phyloP scores from a whole-genome alignment of 2,329 filamentous ascomycete genomes.

The Fusarium sp. region DNA sequence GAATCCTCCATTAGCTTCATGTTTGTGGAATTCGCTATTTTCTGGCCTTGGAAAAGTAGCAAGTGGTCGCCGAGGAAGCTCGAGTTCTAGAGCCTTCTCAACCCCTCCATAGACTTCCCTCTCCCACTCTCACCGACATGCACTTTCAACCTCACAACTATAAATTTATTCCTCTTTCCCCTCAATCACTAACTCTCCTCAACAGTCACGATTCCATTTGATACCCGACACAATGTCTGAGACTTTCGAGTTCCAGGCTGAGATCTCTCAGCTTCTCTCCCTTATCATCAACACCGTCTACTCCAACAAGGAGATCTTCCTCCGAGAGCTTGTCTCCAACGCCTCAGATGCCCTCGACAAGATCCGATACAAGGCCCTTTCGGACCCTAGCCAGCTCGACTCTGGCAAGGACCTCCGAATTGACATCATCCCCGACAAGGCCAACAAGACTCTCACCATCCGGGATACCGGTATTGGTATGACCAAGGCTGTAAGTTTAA shows the following conservation, averaged over 20 bases:
- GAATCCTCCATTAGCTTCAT: not conserved
- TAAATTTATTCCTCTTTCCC: not conserved
- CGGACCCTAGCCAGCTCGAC: conserved; percentile 97
- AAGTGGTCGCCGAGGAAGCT: not conserved
- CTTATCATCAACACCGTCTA: conserved; percentile 99
- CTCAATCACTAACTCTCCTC: conserved; percentile 29
- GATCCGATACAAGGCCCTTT: conserved; percentile 98
- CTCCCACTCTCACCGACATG: conserved; percentile 9
- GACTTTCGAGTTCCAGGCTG: conserved; percentile 99
- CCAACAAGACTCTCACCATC: conserved; percentile 96
- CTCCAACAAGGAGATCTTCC: conserved; percentile 99
- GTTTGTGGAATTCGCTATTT: not conserved
- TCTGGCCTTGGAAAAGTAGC: not conserved
- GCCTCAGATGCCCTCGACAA: conserved; percentile 99
- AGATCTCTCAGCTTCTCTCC: conserved; percentile 99
- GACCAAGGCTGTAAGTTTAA: conserved; percentile 93
- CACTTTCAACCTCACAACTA: not conserved
- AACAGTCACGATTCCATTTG: conserved; percentile 47
- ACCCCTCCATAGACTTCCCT: conserved; percentile 30
- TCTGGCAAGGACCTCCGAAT: conserved; percentile 97
- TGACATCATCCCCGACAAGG: conserved; percentile 98
- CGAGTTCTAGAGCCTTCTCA: conserved; percentile 25
- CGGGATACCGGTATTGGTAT: conserved; percentile 99
- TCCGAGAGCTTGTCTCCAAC: conserved; percentile 98
- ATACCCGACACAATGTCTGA: conserved; percentile 80